Conservation (phyloP, 176 grass and related monocot species). For the Metroxylon sagu region DNA sequence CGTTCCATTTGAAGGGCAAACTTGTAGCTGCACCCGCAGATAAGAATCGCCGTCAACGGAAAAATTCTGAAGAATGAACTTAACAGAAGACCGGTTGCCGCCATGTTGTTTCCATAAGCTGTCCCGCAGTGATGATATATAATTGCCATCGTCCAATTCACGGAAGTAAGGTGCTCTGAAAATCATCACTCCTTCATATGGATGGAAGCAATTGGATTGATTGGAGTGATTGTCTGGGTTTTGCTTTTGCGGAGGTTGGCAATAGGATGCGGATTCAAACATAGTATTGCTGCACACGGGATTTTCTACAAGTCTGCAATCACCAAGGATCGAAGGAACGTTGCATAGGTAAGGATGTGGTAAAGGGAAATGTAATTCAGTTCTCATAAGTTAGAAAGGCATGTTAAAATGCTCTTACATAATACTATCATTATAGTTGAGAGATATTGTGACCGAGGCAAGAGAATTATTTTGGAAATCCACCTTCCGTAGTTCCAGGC, state of each 20-base stretch:
- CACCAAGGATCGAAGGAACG: constrained; percentile 5
- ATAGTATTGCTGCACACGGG: constrained; percentile 33
- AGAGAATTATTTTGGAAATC: too few relatives aligned
- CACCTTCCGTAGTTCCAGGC: too few relatives aligned
- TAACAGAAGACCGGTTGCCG: constrained; percentile 9
- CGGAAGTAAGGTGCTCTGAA: constrained; percentile 61
- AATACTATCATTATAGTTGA: too few relatives aligned
- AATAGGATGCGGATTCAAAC: constrained; percentile 28
- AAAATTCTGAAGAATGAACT: constrained; percentile 1
- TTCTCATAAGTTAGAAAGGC: background rate
- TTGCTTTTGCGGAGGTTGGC: constrained; percentile 12
- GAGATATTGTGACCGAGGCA: too few relatives aligned
- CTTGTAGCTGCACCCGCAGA: constrained; percentile 28
- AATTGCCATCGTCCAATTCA: background rate
- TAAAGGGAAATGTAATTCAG: background rate
- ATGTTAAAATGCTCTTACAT: constrained; percentile 11
- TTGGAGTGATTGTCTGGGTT: background rate
- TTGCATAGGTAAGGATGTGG: constrained; percentile 9
- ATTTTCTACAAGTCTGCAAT: constrained; percentile 46
- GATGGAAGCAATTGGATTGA: constrained; percentile 30
- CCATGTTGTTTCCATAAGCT: constrained; percentile 13
- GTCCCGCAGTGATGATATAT: background rate
- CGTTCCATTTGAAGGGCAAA: constrained; percentile 36
- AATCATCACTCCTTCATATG: constrained; percentile 41
- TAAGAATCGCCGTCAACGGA: background rate